Base-by-base conservation (phyloP, 164 flowering plant species). In the Akebia trifoliata region DNA sequence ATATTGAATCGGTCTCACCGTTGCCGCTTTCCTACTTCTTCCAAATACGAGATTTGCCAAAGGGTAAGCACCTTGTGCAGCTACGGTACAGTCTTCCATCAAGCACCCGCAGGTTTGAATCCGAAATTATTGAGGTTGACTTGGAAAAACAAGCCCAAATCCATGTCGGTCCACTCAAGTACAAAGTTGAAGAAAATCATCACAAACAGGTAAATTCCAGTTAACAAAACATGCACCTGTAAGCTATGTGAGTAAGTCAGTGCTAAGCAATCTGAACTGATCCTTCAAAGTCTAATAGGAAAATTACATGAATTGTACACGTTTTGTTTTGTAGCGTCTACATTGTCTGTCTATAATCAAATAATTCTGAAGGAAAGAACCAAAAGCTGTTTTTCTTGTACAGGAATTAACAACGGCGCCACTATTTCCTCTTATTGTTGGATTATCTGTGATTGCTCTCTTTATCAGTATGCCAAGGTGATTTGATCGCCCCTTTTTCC, bases 361-460 rank as follows among this genome's bases (percentile, higher is more conserved):
- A 2, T 31, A 24, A 9, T 39, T 31, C 35, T 26, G 36, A 56
- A 30, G 12, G 52, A 34, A 42, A 8, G 14, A 34, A 18, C 54
- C 52, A 20, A 51, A 32, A 28, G 14, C 15, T 30, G 12, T 34
- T 43, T 43, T 35, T 51, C 36, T 50, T 30, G n/a, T 68, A 6
- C 86, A 94, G 99, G 99, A 94, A 31, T 64, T 87, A 65, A 90
- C 97, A 59, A 60, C 91, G 4, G 97, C 97, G 17, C 93, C 97
- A 1, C 83, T 88, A 3, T 82, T 82, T 59, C 96, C 97, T 53
- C 86, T 90, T 11, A 59, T 94, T 50, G 75, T 74, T 50, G 97
- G 96, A 48, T 72, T 90, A 29, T 78, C 80, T 31, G 85, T 81
- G 30, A 79, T 90, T 60, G 82, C 76, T 22, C 79, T 90, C 11